Evolutionary conservation across 2,329 filamentous ascomycete genomes (phyloP).

Genomic region (Claviceps cyperi): DNA sequence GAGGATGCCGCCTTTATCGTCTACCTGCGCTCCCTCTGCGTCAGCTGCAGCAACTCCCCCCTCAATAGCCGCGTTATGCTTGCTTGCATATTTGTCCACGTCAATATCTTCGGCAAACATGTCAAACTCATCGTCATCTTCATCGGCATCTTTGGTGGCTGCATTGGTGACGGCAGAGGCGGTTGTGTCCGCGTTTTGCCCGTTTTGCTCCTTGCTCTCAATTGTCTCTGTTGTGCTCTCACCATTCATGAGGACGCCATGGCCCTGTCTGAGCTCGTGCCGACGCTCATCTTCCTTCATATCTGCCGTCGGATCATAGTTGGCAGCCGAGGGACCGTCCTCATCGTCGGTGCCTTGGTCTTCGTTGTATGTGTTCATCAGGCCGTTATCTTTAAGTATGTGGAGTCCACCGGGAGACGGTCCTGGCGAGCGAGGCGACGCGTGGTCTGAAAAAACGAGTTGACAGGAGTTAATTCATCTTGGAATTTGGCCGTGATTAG

Average conservation of each 20-base stretch:
- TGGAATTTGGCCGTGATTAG: background rate
- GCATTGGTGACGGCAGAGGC: conserved; percentile 15
- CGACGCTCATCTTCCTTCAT: conserved; percentile 72
- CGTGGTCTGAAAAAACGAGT: conserved; percentile 13
- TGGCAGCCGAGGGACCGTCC: conserved; percentile 77
- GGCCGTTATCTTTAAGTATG: conserved; percentile 50
- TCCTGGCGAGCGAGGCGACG: conserved; percentile 29
- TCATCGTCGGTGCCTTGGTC: conserved; percentile 26
- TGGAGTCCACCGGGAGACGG: conserved; percentile 43
- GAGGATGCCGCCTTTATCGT: conserved; percentile 61
- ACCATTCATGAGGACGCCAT: conserved; percentile 32
- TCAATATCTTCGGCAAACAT: conserved; percentile 82
- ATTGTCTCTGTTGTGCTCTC: conserved; percentile 15
- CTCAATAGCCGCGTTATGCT: conserved; percentile 26
- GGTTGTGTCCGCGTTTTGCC: background rate
- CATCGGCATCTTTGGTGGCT: conserved; percentile 42
- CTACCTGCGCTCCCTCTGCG: conserved; percentile 36
- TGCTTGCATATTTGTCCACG: conserved; percentile 48
- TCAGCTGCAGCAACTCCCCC: conserved; percentile 22
- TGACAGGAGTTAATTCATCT: conserved; percentile 11
- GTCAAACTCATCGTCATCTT: conserved; percentile 59
- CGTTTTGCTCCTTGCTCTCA: background rate
- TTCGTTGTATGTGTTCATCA: conserved; percentile 45
- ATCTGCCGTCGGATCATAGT: conserved; percentile 80
- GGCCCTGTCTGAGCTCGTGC: conserved; percentile 48